These are phyloP conservation scores for Ascocoryne sarcoides DNA, from an alignment of 2,329 filamentous ascomycete species.

Conservation along the genomic window DNA sequence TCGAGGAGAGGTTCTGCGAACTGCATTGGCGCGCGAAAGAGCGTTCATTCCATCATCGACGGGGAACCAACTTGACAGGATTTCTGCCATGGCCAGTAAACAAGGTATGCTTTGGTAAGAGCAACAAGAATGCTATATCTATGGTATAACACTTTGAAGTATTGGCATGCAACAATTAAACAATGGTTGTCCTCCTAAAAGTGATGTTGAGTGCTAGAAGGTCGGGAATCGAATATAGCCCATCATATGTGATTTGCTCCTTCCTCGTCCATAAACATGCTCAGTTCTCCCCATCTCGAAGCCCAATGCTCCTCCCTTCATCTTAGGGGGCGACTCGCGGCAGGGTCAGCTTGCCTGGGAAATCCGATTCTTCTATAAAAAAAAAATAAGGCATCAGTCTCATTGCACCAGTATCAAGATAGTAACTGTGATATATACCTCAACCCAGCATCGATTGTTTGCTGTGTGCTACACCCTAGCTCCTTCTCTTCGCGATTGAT, in stretches of 20 bases:
- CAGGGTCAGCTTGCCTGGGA: not conserved
- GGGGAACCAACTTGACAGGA: no score
- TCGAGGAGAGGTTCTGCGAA: no score
- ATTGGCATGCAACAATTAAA: not conserved
- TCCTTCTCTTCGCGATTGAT: constrained; percentile 46
- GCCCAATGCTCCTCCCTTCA: not conserved
- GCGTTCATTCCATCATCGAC: no score
- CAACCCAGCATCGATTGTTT: constrained; percentile 26
- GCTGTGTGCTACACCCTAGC: constrained; percentile 20
- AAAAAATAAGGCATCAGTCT: no score
- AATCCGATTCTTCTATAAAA: not conserved
- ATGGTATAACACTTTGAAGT: not conserved
- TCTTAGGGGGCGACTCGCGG: not conserved
- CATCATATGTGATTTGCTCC: not conserved
- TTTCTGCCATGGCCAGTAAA: no score
- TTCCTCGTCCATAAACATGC: not conserved
- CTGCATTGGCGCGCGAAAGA: no score
- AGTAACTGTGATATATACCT: no score
- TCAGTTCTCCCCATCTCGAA: not conserved
- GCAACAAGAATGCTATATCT: not conserved
- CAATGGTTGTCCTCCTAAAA: not conserved
- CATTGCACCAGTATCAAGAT: no score
- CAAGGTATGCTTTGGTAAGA: not conserved
- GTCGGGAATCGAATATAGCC: not conserved
- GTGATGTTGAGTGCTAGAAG: not conserved